Base-by-base conservation (phyloP, 495 filamentous ascomycete genomes). In the Penicilliopsis zonata region DNA sequence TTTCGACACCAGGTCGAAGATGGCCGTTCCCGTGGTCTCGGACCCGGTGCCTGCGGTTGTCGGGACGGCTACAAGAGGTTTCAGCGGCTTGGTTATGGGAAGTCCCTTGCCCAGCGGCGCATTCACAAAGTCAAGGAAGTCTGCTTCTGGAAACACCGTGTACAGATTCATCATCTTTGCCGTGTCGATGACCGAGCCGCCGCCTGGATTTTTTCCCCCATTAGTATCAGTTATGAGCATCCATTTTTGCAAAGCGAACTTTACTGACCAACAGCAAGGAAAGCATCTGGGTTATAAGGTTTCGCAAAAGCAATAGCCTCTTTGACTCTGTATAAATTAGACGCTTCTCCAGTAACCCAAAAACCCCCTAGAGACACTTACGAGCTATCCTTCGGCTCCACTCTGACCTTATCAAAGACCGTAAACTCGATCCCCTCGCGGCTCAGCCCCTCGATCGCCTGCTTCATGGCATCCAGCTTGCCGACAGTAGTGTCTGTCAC, bases 111-210 rank as follows among this genome's bases (percentile, higher is more conserved):
- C 90, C 1, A 98, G 63, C 0, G 90, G 90, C 1, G 88, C 88
- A 50, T 96, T 96, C 52, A 98, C 90, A 47, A 98, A 96, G 61
- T 96, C 90, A 9, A 96, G 59, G 49, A 98, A 94, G 37, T 87
- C 80, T 15, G 86, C 85, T 4, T 92, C 74, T 0, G 86, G 86
- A 55, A 76, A 92, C 50, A 72, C 76, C 1, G 76, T 80, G 59
- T 95, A 96, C 1, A 98, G 72, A 52, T 98, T 98, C 85, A 96
- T 94, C 15, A 96, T 68, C 59, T 98, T 98, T 20, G 90, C 87
- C 1, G 90, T 98, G 59, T 98, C 90, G 44, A 98, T 98, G 22
- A 95, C 82, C 13, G 77, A 82, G 13, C 81, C 81, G 32, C 81
- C 63, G 28, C 63, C 62, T 65, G 13, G 16, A 26, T 21, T 37